Conservation (phyloP, 129 eudicot genomes). For the Pseudognaphalium luteoalbum region DNA sequence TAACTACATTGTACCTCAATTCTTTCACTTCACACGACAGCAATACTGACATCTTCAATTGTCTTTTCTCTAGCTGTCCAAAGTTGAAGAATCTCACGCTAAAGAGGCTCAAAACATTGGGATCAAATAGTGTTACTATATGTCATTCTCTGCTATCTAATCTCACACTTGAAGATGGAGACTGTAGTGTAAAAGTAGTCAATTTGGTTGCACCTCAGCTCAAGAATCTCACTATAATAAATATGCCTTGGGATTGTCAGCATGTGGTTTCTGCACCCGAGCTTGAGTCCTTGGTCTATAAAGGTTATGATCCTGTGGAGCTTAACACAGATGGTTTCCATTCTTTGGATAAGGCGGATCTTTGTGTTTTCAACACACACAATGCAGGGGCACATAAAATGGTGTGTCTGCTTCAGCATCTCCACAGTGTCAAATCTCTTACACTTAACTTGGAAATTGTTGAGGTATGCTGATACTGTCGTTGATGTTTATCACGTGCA, state of each 20-base stretch:
- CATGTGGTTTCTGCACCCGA: conserved; percentile 18
- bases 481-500: not conserved
- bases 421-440: conserved; percentile 17
- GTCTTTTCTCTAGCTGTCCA: conserved; percentile 15
- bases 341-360: conserved; percentile 25
- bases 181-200: not conserved
- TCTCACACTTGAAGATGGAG: not conserved
- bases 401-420: not conserved
- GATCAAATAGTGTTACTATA: not conserved
- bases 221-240: conserved; percentile 18
- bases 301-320: not conserved
- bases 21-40: not conserved
- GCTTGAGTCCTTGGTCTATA: conserved; percentile 2
- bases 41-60: not conserved
- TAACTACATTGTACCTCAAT: conserved; percentile 12
- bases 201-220: conserved; percentile 25
- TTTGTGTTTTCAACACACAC: not conserved
- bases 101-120: not conserved
- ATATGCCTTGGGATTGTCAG: not conserved
- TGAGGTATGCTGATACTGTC: conserved; percentile 15
- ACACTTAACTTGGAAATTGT: conserved; percentile 10
- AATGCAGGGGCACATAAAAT: not conserved
- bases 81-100: conserved; percentile 25
- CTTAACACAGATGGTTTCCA: not conserved
- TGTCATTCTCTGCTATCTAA: not conserved